Conservation (phyloP, 2,329 filamentous ascomycete genomes). For the Neopestalotiopsis sp. region DNA sequence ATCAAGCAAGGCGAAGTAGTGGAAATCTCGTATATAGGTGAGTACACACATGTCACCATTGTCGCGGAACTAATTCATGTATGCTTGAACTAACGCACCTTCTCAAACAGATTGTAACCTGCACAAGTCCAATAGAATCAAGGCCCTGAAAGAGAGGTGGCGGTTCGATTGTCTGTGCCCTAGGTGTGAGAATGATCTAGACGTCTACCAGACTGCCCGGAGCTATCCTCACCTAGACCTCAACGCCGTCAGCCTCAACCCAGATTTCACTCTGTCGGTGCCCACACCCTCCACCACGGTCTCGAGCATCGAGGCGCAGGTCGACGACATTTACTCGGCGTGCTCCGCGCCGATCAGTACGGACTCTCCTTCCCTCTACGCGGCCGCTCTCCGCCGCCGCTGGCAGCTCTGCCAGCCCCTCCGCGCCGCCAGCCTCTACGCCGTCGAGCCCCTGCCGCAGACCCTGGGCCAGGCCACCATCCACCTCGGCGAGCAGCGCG, state of each 20-base stretch:
- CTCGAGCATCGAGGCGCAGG: slow-evolving; percentile 21
- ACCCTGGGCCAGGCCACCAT: slow-evolving; percentile 50
- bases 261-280: slow-evolving; percentile 41
- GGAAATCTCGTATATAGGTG: slow-evolving; percentile 66
- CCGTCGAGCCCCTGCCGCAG: slow-evolving; percentile 53
- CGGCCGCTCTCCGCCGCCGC: slow-evolving; percentile 35
- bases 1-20: slow-evolving; percentile 62
- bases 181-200: slow-evolving; percentile 55
- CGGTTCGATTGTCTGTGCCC: slow-evolving; percentile 57
- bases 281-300: slow-evolving; percentile 31
- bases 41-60: slow-evolving; percentile 15
- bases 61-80: background rate
- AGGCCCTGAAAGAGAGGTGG: slow-evolving; percentile 50
- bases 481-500: slow-evolving; percentile 45
- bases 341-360: slow-evolving; percentile 28
- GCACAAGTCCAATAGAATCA: slow-evolving; percentile 46
- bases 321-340: slow-evolving; percentile 37
- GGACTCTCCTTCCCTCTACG: slow-evolving; percentile 18
- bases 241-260: slow-evolving; percentile 51
- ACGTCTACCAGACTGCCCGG: slow-evolving; percentile 58
- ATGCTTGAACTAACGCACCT: background rate
- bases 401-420: slow-evolving; percentile 46
- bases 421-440: slow-evolving; percentile 46
- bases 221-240: slow-evolving; percentile 45
- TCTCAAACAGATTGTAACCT: slow-evolving; percentile 50